Base-by-base conservation (phyloP, 176 grass and related monocot species). In the Oryza rufipogon region DNA sequence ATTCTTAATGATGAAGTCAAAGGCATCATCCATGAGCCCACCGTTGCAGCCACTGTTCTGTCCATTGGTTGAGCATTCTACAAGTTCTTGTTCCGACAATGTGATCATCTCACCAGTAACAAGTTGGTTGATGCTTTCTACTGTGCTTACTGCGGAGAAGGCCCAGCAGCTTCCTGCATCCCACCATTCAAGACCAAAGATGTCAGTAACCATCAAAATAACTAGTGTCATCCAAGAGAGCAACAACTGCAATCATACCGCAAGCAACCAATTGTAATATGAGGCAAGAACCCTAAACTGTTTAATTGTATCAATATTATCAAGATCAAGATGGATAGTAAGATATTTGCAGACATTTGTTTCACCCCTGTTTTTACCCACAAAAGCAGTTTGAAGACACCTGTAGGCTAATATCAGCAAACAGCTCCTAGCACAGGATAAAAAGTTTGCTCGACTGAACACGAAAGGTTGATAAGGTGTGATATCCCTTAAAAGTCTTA, bases 111-210 rank as follows among this genome's bases (percentile, higher is more conserved):
- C 74, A 44, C 96, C 96, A 3, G 93, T 96, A 25, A 98, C 93
- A 38, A 98, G 84, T n/a, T 98, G 72, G 91, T 98, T 98, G 22
- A 95, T 84, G 11, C 96, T 91, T 30, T 98, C 96, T 22, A 98
- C 96, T 12, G 96, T 78, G 41, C 83, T 89, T 14, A 94, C 64
- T 38, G 96, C 92, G n/a, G 96, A 93, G 80, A 98, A 98, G 42
- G 96, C 96, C 96, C 96, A 98, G 80, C 96, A 91, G 70, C 96
- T 98, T 71, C 93, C 96, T 98, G 91, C 82, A 91, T 12, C 11
- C 20, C 42, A 77, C 69, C 66, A 69, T 66, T 64, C 9, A 49
- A 63, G 28, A 58, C 20, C 51, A 49, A 12, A 60, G 16, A n/a
- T 61, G 10, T 66, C 74, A 77, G 48, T 33, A 9, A 68, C 39